Base-by-base conservation (phyloP, 1,139 yeast species). In the Hansenula lynferdii region DNA sequence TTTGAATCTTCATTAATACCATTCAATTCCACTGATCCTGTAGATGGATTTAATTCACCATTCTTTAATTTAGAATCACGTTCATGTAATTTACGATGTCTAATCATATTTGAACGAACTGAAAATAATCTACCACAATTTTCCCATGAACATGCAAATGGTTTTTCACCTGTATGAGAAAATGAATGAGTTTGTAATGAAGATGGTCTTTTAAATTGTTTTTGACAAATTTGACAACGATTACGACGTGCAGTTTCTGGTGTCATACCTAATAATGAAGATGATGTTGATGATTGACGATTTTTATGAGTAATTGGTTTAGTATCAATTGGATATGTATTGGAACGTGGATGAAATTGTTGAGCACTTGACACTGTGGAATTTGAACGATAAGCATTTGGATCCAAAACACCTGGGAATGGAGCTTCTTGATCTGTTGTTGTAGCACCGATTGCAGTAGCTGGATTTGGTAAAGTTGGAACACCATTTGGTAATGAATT, bases 141-240 rank as follows among this genome's bases (percentile, higher is more conserved):
- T 1, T 64, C 65, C 72, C 80, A 76, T 10, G 74, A 74, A 56
- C 96, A 87, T 43, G 63, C 64, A 62, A 74, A 85, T 20, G 92
- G 86, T 58, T 84, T 85, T 54, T 84, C 92, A 6, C 96, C 96
- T 0, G 96, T 85, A 57, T 87, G 96, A 3, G 87, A 80, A 57
- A 84, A 81, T 61, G 76, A 71, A 61, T 87, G 96, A 5, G 92
- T 85, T 51, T 78, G 83, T 42, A 86, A 66, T 3, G 92, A 82
- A 10, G 87, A 79, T 2, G 96, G 95, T 42, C 96, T 69, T 38
- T 84, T 80, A 64, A 87, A 86, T 35, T 77, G 77, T 58, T 85
- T 85, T 38, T 76, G 72, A 60, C 96, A 87, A n/a, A 77, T 69
- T 22, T 70, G 63, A 57, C 96, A 86, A 25, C 58, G 45, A 41